These are phyloP conservation scores for Blastosporella zonata DNA, from an alignment of 1,284 basidiomycete genomes.

Conservation along the genomic window DNA sequence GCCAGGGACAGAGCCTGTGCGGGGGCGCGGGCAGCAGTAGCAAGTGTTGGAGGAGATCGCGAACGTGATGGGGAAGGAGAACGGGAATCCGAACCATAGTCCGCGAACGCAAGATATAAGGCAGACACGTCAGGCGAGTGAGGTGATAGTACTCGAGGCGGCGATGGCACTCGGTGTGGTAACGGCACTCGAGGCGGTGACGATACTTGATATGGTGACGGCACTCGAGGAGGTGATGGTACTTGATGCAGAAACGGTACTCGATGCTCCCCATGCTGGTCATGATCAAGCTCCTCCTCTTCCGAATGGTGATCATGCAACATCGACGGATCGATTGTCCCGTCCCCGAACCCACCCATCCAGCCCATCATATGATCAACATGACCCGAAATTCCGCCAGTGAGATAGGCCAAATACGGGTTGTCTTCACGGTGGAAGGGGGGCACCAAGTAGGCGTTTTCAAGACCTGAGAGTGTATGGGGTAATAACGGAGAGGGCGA, in stretches of 20 bases:
- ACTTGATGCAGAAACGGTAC: too few species aligned
- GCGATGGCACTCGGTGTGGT: too few species aligned
- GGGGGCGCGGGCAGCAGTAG: neutral
- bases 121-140: neutral
- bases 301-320: slow-evolving; percentile 6
- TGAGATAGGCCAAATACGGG: neutral
- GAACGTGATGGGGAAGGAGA: slow-evolving; percentile 4
- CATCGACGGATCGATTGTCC: slow-evolving; percentile 18
- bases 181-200: too few species aligned
- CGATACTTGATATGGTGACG: too few species aligned
- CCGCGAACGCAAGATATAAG: neutral
- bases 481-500: slow-evolving; percentile 2
- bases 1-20: too few species aligned
- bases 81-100: slow-evolving; percentile 1
- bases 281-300: neutral
- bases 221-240: too few species aligned
- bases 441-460: slow-evolving; percentile 2
- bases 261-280: too few species aligned
- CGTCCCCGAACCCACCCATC: slow-evolving; percentile 9
- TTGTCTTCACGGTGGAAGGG: neutral
- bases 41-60: neutral
- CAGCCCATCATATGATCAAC: neutral
- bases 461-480: neutral
- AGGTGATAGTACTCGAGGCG: too few species aligned
- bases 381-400: neutral